A percentile compares a stretch with the other conserved stretches of the same genome.
Evolutionary conservation across 1,139 yeast genomes (phyloP).

Genomic region (Martiniozyma asiatica): DNA sequence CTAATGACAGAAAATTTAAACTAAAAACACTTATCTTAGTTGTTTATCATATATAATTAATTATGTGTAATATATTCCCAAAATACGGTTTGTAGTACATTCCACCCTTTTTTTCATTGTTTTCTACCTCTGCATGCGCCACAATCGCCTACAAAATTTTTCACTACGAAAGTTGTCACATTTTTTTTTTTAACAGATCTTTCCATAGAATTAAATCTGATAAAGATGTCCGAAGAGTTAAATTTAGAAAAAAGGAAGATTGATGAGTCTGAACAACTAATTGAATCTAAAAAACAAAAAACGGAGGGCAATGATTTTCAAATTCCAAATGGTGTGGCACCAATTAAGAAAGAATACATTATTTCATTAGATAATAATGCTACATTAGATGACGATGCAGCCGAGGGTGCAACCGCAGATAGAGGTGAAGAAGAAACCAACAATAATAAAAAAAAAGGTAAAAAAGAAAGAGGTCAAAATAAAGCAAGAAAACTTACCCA

Average conservation of each 20-base stretch:
- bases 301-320: slow-evolving; percentile 1
- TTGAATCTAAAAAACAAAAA: slow-evolving; percentile 2
- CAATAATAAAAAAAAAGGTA: slow-evolving; percentile 15
- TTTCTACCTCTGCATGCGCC: too few relatives aligned
- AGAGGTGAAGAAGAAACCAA: slow-evolving; percentile 26
- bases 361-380: slow-evolving; percentile 14
- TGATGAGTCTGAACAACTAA: neutral
- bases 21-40: too few relatives aligned
- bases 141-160: too few relatives aligned
- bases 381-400: slow-evolving; percentile 27
- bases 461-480: slow-evolving; percentile 67
- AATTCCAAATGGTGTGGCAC: slow-evolving; percentile 32
- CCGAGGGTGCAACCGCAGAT: slow-evolving; percentile 31
- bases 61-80: too few relatives aligned
- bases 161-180: too few relatives aligned
- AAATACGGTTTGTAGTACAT: too few relatives aligned
- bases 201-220: too few relatives aligned
- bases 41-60: too few relatives aligned
- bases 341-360: slow-evolving; percentile 39
- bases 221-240: too few relatives aligned
- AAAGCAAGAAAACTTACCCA: slow-evolving; percentile 75
- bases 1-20: too few relatives aligned
- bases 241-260: slow-evolving; percentile 4
- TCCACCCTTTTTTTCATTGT: too few relatives aligned
- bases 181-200: too few relatives aligned